Conservation (phyloP, 768 basidiomycete species). For the Dentipellis sp. region DNA sequence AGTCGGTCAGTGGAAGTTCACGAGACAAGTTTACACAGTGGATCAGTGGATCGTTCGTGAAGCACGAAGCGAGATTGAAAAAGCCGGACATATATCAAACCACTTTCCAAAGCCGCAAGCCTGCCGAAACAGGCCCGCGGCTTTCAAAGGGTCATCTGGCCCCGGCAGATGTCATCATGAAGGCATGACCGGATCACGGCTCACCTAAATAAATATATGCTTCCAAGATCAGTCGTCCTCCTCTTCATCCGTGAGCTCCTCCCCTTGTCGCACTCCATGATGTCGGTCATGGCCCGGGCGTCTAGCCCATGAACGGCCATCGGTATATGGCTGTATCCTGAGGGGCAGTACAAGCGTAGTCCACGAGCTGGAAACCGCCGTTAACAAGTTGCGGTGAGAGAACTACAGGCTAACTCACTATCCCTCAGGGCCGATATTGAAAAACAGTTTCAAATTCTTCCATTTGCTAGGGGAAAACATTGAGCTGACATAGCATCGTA, state of each 20-base stretch:
- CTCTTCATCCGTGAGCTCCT: constrained; percentile 81
- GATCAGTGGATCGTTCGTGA: too few species aligned
- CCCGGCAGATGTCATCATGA: constrained; percentile 68
- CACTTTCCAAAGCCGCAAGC: constrained; percentile 23
- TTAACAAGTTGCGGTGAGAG: not conserved
- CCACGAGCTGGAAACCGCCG: constrained; percentile 41
- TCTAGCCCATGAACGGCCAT: constrained; percentile 78
- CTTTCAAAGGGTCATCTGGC: constrained; percentile 72
- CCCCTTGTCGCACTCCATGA: constrained; percentile 56
- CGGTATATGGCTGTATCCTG: constrained; percentile 70
- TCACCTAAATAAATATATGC: constrained; percentile 1
- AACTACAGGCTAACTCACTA: constrained; percentile 49
- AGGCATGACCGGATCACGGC: constrained; percentile 10
- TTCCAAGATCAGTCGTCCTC: constrained; percentile 24
- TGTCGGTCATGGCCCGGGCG: constrained; percentile 54
- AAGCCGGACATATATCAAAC: constrained; percentile 58
- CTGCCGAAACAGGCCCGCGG: constrained; percentile 11
- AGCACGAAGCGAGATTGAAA: not conserved
- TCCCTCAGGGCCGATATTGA: constrained; percentile 73
- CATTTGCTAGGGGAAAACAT: constrained; percentile 29
- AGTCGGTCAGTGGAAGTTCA: too few species aligned
- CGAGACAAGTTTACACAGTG: too few species aligned
- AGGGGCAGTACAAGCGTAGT: constrained; percentile 80
- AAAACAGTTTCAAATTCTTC: constrained; percentile 74
- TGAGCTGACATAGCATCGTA: not conserved